Percentiles rank a stretch among this genome's conserved stretches.
phyloP scores from a whole-genome alignment of 768 basidiomycete species.

The Scleroderma bovista region DNA sequence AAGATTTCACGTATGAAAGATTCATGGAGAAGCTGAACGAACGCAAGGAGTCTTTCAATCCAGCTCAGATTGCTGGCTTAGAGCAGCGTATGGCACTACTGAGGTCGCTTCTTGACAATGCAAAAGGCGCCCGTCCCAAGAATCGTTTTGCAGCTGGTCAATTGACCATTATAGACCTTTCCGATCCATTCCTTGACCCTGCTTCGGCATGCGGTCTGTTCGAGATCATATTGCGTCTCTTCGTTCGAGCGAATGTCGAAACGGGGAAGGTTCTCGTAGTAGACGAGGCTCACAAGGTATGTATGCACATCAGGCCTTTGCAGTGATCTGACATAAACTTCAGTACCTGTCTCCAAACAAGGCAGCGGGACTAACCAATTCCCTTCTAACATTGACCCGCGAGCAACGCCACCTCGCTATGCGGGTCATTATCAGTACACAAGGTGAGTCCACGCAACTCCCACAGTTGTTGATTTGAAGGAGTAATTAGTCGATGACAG shows the following conservation, averaged over 20 bases:
- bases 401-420: conserved; percentile 70
- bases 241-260: conserved; percentile 52
- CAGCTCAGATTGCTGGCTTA: conserved; percentile 47
- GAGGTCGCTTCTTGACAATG: conserved; percentile 47
- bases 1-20: conserved; percentile 45
- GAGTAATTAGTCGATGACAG: conserved; percentile 27
- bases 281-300: conserved; percentile 72
- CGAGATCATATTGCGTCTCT: conserved; percentile 61
- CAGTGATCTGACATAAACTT: conserved; percentile 1
- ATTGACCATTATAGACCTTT: conserved; percentile 64
- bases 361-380: conserved; percentile 49
- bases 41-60: conserved; percentile 50
- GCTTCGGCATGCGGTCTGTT: conserved; percentile 64
- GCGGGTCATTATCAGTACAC: conserved; percentile 70
- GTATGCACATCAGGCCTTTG: neutral
- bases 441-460: conserved; percentile 38
- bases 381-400: conserved; percentile 53
- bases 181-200: conserved; percentile 69
- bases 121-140: conserved; percentile 1
- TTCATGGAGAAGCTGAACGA: conserved; percentile 45
- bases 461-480: neutral
- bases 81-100: conserved; percentile 62
- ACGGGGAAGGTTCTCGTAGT: conserved; percentile 68
- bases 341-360: conserved; percentile 55
- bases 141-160: conserved; percentile 50